phyloP scores from a whole-genome alignment of 2,329 filamentous ascomycete genomes.

The Hawksworthiomyces lignivorus region DNA sequence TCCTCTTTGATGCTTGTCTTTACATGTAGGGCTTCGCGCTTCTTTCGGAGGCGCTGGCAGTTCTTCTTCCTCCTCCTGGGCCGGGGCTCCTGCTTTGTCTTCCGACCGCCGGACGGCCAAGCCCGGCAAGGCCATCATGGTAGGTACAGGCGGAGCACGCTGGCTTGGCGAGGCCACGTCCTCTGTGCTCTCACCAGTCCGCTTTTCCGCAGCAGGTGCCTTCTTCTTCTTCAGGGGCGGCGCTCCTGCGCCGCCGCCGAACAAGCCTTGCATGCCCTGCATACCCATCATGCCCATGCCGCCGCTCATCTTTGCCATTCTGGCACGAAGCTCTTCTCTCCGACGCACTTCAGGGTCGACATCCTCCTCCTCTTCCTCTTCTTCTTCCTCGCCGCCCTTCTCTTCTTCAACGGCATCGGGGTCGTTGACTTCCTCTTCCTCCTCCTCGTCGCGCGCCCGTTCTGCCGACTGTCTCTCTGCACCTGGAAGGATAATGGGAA shows the following conservation, averaged over 20 bases:
- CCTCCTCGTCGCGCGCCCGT: not conserved
- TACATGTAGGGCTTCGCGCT: constrained; percentile 21
- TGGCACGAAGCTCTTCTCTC: constrained; percentile 79
- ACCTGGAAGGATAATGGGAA: constrained; percentile 9
- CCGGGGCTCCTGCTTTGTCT: constrained; percentile 24
- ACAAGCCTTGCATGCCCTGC: constrained; percentile 76
- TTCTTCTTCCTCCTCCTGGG: constrained; percentile 27
- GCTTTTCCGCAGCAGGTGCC: constrained; percentile 31
- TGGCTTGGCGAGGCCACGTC: constrained; percentile 35
- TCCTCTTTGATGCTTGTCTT: constrained; percentile 10
- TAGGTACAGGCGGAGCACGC: constrained; percentile 47
- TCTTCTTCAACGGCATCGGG: constrained; percentile 19
- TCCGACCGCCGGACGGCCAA: constrained; percentile 52
- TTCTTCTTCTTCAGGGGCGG: constrained; percentile 54
- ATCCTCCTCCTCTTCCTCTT: constrained; percentile 75
- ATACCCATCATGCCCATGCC: constrained; percentile 96
- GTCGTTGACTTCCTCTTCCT: not conserved
- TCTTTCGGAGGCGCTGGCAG: too few species aligned
- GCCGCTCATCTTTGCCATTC: constrained; percentile 98
- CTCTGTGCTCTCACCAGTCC: constrained; percentile 34
- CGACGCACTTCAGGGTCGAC: constrained; percentile 80
- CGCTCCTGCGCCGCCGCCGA: constrained; percentile 66
- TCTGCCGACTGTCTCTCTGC: constrained; percentile 6
- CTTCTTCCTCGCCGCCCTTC: constrained; percentile 45
- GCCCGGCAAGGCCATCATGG: constrained; percentile 62